Evolutionary conservation across 1,139 yeast genomes (phyloP).

Genomic region (Yamadazyma buinensis): DNA sequence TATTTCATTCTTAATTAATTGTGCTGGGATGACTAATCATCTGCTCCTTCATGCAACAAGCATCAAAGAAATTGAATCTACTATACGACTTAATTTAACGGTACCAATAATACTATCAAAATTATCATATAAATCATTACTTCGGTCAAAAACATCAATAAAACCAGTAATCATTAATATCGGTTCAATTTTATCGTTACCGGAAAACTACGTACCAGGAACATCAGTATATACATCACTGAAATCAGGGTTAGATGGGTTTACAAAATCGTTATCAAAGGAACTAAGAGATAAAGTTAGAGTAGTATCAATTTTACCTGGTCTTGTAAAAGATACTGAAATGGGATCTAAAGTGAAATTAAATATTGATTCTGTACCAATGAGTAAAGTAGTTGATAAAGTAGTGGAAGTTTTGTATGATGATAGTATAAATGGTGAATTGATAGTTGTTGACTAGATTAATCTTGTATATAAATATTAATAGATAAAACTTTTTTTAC

Average conservation of each 20-base stretch:
- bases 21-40: slow-evolving; percentile 78
- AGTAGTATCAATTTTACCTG: slow-evolving; percentile 70
- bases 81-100: slow-evolving; percentile 59
- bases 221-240: slow-evolving; percentile 76
- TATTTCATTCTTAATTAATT: slow-evolving; percentile 54
- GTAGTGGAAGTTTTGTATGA: slow-evolving; percentile 28
- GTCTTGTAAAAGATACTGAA: slow-evolving; percentile 67
- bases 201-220: slow-evolving; percentile 48
- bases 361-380: slow-evolving; percentile 15
- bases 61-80: slow-evolving; percentile 36
- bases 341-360: slow-evolving; percentile 49
- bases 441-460: slow-evolving; percentile 10
- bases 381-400: slow-evolving; percentile 25
- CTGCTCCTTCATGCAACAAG: slow-evolving; percentile 48
- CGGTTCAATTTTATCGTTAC: slow-evolving; percentile 62
- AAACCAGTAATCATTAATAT: slow-evolving; percentile 52
- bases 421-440: slow-evolving; percentile 38
- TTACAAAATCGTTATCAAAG: slow-evolving; percentile 57
- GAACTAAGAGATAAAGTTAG: slow-evolving; percentile 56
- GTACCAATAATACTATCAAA: slow-evolving; percentile 63
- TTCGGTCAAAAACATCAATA: slow-evolving; percentile 20
- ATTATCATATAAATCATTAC: slow-evolving; percentile 43
- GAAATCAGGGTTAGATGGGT: slow-evolving; percentile 73
- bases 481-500: no score
- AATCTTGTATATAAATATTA: no score